Percentiles rank a stretch among this genome's conserved stretches.
phyloP scores from a whole-genome alignment of 768 basidiomycete genomes.

The Wakefieldia striispora region DNA sequence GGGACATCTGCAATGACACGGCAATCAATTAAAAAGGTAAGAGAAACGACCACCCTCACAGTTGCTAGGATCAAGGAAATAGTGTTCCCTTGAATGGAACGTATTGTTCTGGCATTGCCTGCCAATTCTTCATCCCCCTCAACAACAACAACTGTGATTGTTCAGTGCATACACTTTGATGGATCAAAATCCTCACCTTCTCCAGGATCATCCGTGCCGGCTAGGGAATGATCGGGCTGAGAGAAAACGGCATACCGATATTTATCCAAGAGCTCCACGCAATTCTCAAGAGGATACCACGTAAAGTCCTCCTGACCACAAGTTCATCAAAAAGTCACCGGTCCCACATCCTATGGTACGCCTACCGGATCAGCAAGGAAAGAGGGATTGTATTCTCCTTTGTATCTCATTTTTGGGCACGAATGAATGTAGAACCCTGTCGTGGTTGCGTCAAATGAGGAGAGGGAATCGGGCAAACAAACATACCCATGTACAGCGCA shows the following conservation, averaged over 20 bases:
- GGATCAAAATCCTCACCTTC: constrained; percentile 20
- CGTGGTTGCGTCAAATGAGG: neutral
- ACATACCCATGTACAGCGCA: constrained; percentile 84
- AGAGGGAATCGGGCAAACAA: neutral
- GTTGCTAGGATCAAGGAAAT: constrained; percentile 26
- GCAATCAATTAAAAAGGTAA: constrained; percentile 3
- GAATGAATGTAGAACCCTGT: constrained; percentile 91
- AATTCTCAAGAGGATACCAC: constrained; percentile 69
- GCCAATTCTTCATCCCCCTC: constrained; percentile 17
- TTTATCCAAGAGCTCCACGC: constrained; percentile 58
- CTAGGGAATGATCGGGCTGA: constrained; percentile 53
- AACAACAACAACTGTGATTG: constrained; percentile 14
- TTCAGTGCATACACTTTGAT: constrained; percentile 1
- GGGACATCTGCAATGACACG: constrained; percentile 16
- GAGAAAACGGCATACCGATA: constrained; percentile 72
- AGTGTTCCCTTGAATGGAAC: constrained; percentile 19
- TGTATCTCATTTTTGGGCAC: constrained; percentile 95
- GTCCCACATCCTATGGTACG: neutral
- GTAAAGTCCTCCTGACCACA: constrained; percentile 64
- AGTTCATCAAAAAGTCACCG: constrained; percentile 1
- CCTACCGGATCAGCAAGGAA: constrained; percentile 83
- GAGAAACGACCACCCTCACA: constrained; percentile 16
- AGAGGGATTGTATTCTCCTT: constrained; percentile 89
- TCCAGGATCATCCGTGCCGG: constrained; percentile 27
- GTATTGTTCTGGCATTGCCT: constrained; percentile 18